Conservation (phyloP, 2,329 filamentous ascomycete species). For the Boeremia lycopersici region DNA sequence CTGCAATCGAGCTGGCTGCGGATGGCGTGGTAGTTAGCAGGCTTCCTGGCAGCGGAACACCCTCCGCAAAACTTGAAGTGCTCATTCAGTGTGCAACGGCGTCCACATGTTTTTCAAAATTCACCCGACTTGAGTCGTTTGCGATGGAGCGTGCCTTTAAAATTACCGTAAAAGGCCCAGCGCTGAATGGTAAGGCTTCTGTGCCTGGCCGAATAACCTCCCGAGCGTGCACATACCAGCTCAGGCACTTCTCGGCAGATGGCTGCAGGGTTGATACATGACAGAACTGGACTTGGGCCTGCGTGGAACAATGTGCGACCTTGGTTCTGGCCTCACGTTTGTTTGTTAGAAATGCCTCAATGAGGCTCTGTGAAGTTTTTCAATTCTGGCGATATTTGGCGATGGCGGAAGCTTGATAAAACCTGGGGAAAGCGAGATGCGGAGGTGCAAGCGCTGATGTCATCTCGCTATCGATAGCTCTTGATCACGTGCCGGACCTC, state of each 20-base stretch:
- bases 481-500: conserved; percentile 11
- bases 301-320: not conserved
- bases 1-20: conserved; percentile 2
- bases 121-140: conserved; percentile 15
- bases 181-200: conserved; percentile 13
- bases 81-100: conserved; percentile 7
- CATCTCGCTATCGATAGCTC: not conserved
- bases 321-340: not conserved
- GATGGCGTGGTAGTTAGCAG: conserved; percentile 7
- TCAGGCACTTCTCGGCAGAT: conserved; percentile 8
- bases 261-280: conserved; percentile 13
- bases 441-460: conserved; percentile 13
- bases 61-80: conserved; percentile 5
- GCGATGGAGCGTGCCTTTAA: conserved; percentile 16
- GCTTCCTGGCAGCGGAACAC: conserved; percentile 14
- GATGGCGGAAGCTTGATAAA: not conserved
- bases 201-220: not conserved
- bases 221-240: conserved; percentile 25
- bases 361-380: not conserved
- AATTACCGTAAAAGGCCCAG: conserved; percentile 28
- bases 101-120: conserved; percentile 13
- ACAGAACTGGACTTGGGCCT: conserved; percentile 8
- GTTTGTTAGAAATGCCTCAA: not conserved
- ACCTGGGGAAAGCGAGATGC: conserved; percentile 2
- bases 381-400: not conserved